Conservation (phyloP, 495 filamentous ascomycete genomes). For the Penicillium argentinense region DNA sequence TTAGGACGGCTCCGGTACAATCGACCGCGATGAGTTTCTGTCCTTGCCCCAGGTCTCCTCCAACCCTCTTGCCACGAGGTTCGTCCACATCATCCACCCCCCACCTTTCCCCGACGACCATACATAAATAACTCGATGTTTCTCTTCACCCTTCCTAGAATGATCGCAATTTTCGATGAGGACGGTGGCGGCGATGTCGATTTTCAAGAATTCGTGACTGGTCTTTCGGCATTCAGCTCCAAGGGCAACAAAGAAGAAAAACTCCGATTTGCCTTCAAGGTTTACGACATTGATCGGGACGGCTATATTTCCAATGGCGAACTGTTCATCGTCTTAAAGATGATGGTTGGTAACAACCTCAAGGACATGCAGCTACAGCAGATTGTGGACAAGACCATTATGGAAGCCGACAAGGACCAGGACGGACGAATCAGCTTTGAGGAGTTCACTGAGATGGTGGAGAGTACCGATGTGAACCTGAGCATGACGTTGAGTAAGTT, state of each 20-base stretch:
- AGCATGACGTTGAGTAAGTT: slow-evolving; percentile 94
- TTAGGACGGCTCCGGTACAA: slow-evolving; percentile 95
- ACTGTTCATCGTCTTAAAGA: slow-evolving; percentile 98
- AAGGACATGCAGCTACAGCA: slow-evolving; percentile 98
- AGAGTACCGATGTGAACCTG: slow-evolving; percentile 95
- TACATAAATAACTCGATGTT: too few species aligned
- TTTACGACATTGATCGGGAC: slow-evolving; percentile 99
- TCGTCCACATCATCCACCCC: slow-evolving; percentile 21
- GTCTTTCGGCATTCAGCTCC: slow-evolving; percentile 89
- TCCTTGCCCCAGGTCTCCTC: slow-evolving; percentile 96
- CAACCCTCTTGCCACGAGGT: slow-evolving; percentile 95
- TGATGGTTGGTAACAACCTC: slow-evolving; percentile 99
- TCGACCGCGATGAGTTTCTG: slow-evolving; percentile 98
- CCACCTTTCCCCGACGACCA: background rate
- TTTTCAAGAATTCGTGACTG: slow-evolving; percentile 98
- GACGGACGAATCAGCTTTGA: slow-evolving; percentile 99
- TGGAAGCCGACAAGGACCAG: slow-evolving; percentile 95
- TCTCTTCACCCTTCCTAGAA: slow-evolving; percentile 48
- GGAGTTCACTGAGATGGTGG: slow-evolving; percentile 98
- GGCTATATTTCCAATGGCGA: slow-evolving; percentile 99
- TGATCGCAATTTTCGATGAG: slow-evolving; percentile 99
- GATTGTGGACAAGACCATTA: slow-evolving; percentile 98
- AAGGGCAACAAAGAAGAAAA: slow-evolving; percentile 99
- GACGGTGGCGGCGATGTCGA: slow-evolving; percentile 97
- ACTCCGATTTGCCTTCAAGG: slow-evolving; percentile 95